phyloP scores from a whole-genome alignment of 2,329 filamentous ascomycete species.

The Talaromyces piceae region DNA sequence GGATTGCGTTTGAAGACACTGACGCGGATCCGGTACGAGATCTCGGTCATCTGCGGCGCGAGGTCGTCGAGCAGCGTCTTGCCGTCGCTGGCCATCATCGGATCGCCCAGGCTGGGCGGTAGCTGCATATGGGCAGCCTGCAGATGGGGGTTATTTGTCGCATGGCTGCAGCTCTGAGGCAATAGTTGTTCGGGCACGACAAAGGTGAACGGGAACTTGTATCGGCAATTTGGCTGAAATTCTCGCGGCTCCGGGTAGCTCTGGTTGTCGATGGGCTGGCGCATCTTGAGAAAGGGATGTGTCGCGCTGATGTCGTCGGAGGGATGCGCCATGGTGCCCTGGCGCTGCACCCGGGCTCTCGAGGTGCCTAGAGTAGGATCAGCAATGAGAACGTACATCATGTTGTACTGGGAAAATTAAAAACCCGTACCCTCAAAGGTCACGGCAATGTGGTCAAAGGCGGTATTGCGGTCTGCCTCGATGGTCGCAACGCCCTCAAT shows the following conservation, averaged over 20 bases:
- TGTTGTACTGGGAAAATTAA: not conserved
- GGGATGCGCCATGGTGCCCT: conserved; percentile 45
- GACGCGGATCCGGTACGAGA: conserved; percentile 50
- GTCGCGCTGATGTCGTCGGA: conserved; percentile 48
- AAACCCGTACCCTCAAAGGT: conserved; percentile 46
- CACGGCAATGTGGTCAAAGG: conserved; percentile 53
- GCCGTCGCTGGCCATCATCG: conserved; percentile 45
- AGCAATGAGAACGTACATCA: not conserved
- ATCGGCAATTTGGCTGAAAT: conserved; percentile 47
- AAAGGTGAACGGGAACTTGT: conserved; percentile 57
- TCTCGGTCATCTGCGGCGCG: conserved; percentile 54
- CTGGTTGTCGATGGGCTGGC: conserved; percentile 49
- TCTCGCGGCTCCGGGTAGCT: conserved; percentile 50
- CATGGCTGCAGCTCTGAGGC: conserved; percentile 52
- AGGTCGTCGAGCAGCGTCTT: conserved; percentile 52
- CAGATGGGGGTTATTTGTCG: conserved; percentile 44
- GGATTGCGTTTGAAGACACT: conserved; percentile 33
- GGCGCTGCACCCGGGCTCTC: conserved; percentile 48
- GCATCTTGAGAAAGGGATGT: conserved; percentile 55
- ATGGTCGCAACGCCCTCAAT: conserved; percentile 49
- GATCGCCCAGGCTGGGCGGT: conserved; percentile 56
- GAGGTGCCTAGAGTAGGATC: conserved; percentile 37
- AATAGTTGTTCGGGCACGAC: conserved; percentile 55
- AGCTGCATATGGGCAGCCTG: conserved; percentile 50
- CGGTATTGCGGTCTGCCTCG: conserved; percentile 43